These are phyloP conservation scores for Abortiporus biennis DNA, from an alignment of 1,284 basidiomycete genomes.

Conservation along the genomic window DNA sequence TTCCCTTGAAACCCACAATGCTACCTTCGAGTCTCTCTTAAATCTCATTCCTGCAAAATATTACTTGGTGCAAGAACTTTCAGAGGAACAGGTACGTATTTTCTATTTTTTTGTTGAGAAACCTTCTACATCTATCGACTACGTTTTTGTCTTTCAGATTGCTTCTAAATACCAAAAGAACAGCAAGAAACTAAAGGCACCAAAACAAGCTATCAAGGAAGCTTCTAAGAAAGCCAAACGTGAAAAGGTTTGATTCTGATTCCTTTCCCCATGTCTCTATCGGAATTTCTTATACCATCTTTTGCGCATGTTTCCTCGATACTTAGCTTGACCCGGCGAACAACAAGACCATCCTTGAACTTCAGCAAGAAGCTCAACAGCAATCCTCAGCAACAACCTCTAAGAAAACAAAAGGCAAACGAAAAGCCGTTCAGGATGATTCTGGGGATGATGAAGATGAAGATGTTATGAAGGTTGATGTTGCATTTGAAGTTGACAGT, in stretches of 20 bases:
- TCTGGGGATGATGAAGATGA: constrained; percentile 31
- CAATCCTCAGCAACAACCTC: constrained; percentile 22
- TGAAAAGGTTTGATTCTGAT: constrained; percentile 59
- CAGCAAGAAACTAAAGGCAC: constrained; percentile 77
- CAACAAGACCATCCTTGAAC: constrained; percentile 74
- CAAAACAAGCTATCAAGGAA: constrained; percentile 82
- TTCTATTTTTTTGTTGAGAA: constrained; percentile 1
- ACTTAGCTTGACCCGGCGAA: constrained; percentile 84
- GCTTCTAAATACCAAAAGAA: constrained; percentile 85
- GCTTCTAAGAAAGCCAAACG: constrained; percentile 80
- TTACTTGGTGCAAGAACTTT: constrained; percentile 70
- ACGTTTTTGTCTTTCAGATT: constrained; percentile 22
- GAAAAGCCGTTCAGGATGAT: constrained; percentile 35
- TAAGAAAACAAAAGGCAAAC: constrained; percentile 37
- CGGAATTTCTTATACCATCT: not conserved
- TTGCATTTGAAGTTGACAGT: constrained; percentile 13
- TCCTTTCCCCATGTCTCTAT: not conserved
- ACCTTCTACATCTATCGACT: not conserved
- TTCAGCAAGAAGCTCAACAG: constrained; percentile 60
- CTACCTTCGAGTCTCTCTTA: constrained; percentile 75
- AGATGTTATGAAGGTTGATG: constrained; percentile 30
- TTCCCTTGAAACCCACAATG: constrained; percentile 80
- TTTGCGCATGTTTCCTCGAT: not conserved
- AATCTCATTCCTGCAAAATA: constrained; percentile 84
- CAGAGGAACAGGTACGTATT: constrained; percentile 55